Base-by-base conservation (phyloP, 441 rosid genomes). In the Jatropha multifida region DNA sequence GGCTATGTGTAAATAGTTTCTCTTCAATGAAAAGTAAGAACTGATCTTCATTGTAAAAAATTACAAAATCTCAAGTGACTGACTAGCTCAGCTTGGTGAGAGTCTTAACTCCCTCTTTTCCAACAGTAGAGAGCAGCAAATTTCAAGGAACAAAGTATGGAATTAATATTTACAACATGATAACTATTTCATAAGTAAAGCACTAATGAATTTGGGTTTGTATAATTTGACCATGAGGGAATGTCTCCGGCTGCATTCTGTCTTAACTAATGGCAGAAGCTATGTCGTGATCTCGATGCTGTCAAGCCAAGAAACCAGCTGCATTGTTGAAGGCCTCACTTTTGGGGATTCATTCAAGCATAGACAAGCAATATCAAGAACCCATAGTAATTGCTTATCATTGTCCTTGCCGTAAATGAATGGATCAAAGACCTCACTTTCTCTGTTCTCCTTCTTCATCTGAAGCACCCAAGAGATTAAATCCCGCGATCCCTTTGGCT, bases 391-490 rank as follows among this genome's bases (percentile, higher is more conserved):
- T 62, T 86, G 83, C 78, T 76, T 89, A 78, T 88, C 92, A 0
- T 80, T 68, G 69, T 79, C 87, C 76, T 86, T 88, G 75, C 82
- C 86, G 76, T 86, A 85, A 61, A 94, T 83, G 2, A 89, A 73
- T 2, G 87, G 48, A 78, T 92, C 96, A 7, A 94, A 83, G 20
- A 92, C 80, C 86, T 94, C 96, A 0, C 79, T 80, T 14, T 89
- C 92, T 76, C 86, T 81, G 66, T 89, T 85, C 78, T 90, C 98
- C 0, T 79, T 81, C 83, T 87, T 91, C 97, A 88, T 89, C 81
- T 91, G 91, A 75, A 88, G 85, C 84, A 91, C 94, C 86, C 97
- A 81, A 2, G 97, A 88, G 64, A 94, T 92, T 81, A 94, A 80
- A 72, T 94, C 93, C 82, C 93, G 81, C 14, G 91, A 92, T 71